Evolutionary conservation across 495 filamentous ascomycete genomes (phyloP).

Genomic region (Hamigera avellanea): DNA sequence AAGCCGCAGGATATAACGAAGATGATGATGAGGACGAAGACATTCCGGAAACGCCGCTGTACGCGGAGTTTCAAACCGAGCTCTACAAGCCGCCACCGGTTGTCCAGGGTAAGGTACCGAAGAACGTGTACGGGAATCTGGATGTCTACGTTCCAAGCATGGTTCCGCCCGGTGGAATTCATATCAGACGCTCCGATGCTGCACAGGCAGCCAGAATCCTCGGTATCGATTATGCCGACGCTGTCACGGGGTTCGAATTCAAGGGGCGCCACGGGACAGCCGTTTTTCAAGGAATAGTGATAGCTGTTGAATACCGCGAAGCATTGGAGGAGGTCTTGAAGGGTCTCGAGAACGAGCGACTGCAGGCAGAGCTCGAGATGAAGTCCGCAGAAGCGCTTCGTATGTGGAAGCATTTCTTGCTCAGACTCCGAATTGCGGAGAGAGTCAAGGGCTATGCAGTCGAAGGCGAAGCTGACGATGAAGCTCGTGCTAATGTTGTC

Average conservation of each 20-base stretch:
- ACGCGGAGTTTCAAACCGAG: conserved; percentile 64
- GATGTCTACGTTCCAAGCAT: conserved; percentile 90
- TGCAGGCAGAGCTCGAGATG: conserved; percentile 42
- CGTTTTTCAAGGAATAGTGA: conserved; percentile 61
- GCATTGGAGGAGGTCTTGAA: conserved; percentile 56
- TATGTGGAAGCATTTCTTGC: conserved; percentile 67
- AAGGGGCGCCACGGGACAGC: conserved; percentile 73
- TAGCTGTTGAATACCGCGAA: conserved; percentile 58
- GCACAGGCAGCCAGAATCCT: conserved; percentile 61
- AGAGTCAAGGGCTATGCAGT: conserved; percentile 54
- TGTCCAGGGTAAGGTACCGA: conserved; percentile 61
- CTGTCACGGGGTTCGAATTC: conserved; percentile 84
- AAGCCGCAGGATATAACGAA: conserved; percentile 23
- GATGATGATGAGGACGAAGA: conserved; percentile 31
- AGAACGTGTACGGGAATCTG: conserved; percentile 79
- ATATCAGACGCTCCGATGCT: conserved; percentile 57
- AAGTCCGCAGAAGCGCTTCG: conserved; percentile 46
- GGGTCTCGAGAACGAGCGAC: conserved; percentile 50
- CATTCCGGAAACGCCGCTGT: conserved; percentile 41
- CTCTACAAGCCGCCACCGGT: conserved; percentile 67
- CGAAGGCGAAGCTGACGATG: conserved; percentile 31
- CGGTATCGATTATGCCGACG: conserved; percentile 77
- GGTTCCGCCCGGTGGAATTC: conserved; percentile 71
- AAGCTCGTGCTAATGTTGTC: conserved; percentile 10
- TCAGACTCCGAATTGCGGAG: conserved; percentile 65